Evolutionary conservation across 805 yeast species (phyloP).

Genomic region (Pichia nakasei): DNA sequence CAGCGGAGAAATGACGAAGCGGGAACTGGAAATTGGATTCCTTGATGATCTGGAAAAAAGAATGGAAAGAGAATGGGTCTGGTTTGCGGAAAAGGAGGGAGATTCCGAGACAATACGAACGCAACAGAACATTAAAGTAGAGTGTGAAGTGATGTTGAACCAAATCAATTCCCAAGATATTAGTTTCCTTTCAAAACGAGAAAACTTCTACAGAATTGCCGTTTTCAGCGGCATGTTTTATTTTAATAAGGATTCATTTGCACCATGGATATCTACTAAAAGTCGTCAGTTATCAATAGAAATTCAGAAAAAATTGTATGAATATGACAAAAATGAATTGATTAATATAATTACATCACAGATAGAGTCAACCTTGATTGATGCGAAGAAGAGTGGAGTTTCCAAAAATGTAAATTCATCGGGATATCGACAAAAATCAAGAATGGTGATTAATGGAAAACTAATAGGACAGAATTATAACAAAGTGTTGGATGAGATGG

Average conservation of each 20-base stretch:
- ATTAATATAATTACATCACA: neutral
- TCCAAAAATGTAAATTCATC: slow-evolving; percentile 1
- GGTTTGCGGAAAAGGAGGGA: neutral
- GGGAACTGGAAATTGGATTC: neutral
- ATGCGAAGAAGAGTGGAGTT: neutral
- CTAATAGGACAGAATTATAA: slow-evolving; percentile 11
- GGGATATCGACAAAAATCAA: slow-evolving; percentile 3
- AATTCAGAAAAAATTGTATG: neutral
- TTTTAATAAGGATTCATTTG: neutral
- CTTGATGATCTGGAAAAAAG: neutral
- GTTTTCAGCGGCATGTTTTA: slow-evolving; percentile 1
- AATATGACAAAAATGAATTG: neutral
- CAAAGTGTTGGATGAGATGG: slow-evolving; percentile 11
- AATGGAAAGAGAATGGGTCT: slow-evolving; percentile 10
- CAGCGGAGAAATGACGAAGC: too few species aligned
- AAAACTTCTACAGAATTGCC: neutral
- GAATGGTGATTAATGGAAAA: slow-evolving; percentile 8
- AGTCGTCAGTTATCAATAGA: neutral
- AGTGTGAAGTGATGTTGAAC: neutral
- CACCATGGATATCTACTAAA: neutral
- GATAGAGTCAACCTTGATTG: neutral
- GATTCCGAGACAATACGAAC: neutral
- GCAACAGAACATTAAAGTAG: neutral
- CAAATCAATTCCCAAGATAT: neutral
- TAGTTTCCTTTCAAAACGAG: neutral